These are phyloP conservation scores for Neostapfia colusana DNA, from an alignment of 176 grass and related monocot species.

Conservation along the genomic window DNA sequence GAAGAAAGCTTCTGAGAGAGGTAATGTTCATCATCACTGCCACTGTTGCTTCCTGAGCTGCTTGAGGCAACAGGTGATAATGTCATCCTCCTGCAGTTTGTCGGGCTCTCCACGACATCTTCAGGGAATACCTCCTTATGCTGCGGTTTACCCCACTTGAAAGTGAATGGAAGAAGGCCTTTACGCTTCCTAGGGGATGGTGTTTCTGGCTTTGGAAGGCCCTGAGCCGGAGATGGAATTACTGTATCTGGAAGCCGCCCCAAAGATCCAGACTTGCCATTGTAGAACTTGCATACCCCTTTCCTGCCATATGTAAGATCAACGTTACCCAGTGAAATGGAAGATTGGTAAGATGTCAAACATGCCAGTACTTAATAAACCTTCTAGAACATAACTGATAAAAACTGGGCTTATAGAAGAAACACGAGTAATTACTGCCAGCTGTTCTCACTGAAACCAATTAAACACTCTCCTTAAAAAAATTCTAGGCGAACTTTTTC, in stretches of 20 bases:
- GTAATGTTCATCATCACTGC: constrained; percentile 54
- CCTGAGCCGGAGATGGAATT: constrained; percentile 36
- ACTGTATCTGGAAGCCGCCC: constrained; percentile 46
- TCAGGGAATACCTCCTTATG: constrained; percentile 45
- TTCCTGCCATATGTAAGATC: constrained; percentile 50
- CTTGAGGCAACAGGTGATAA: constrained; percentile 45
- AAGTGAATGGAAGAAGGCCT: constrained; percentile 68
- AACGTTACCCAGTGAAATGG: constrained; percentile 31
- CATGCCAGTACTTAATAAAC: constrained; percentile 20
- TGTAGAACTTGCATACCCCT: constrained; percentile 76
- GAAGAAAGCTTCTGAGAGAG: constrained; percentile 43
- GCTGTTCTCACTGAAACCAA: no score
- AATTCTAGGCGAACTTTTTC: no score
- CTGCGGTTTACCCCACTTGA: constrained; percentile 55
- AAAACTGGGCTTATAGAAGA: no score
- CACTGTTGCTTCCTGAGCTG: constrained; percentile 77
- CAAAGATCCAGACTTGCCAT: constrained; percentile 72
- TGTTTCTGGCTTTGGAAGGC: constrained; percentile 61
- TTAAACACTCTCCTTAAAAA: no score
- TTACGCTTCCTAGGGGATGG: constrained; percentile 77
- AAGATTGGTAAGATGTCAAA: neutral
- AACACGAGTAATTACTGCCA: no score
- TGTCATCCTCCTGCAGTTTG: constrained; percentile 48
- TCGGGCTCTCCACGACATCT: constrained; percentile 45
- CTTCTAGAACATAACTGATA: no score